These are phyloP conservation scores for Athelia sp. DNA, from an alignment of 1,284 basidiomycete species.

Conservation along the genomic window DNA sequence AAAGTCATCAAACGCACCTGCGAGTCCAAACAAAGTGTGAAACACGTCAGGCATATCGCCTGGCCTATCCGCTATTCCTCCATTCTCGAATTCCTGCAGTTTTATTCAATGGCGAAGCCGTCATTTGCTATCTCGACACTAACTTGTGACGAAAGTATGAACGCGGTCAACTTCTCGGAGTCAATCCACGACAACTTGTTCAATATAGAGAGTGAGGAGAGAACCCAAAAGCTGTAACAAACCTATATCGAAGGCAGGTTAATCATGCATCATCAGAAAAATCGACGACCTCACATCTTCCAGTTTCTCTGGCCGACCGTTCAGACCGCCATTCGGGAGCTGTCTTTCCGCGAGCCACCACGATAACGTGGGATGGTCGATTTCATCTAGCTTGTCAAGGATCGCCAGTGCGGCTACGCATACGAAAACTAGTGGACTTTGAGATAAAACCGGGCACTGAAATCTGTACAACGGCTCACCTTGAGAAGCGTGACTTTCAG, in stretches of 20 bases:
- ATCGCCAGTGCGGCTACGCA: conserved; percentile 88
- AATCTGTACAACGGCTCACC: conserved; percentile 42
- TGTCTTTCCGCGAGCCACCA: conserved; percentile 96
- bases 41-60: conserved; percentile 96
- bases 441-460: background rate
- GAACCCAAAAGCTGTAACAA: conserved; percentile 97
- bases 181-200: conserved; percentile 90
- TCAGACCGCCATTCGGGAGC: conserved; percentile 88
- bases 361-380: conserved; percentile 72
- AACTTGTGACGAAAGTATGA: conserved; percentile 89
- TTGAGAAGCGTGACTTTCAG: conserved; percentile 91
- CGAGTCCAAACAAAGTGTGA: conserved; percentile 91
- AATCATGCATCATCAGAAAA: no score
- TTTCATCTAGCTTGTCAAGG: conserved; percentile 72
- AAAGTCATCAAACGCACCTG: conserved; percentile 48
- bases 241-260: conserved; percentile 50
- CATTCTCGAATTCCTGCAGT: conserved; percentile 78
- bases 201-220: conserved; percentile 85
- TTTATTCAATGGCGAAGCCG: background rate
- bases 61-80: conserved; percentile 93
- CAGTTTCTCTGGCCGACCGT: conserved; percentile 96
- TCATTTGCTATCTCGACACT: conserved; percentile 13
- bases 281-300: conserved; percentile 69
- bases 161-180: conserved; percentile 69
- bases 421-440: conserved; percentile 77